phyloP scores from a whole-genome alignment of 1,139 yeast species.

The Diutina pseudorugosa region DNA sequence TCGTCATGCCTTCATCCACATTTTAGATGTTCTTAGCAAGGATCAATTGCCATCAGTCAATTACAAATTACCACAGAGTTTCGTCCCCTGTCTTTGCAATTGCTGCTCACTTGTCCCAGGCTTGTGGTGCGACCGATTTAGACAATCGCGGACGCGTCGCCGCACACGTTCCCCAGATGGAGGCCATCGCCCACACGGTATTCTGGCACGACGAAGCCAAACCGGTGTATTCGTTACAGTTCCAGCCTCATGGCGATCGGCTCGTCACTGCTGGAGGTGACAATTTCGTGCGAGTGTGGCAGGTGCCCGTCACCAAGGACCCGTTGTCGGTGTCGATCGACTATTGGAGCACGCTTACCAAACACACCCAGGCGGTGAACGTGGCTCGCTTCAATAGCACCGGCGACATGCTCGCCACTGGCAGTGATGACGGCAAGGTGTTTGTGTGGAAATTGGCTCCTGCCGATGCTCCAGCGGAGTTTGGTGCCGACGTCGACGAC shows the following conservation, averaged over 20 bases:
- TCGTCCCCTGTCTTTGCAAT: no score
- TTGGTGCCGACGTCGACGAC: conserved; percentile 35
- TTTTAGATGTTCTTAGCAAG: no score
- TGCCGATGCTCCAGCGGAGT: conserved; percentile 33
- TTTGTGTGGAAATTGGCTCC: conserved; percentile 65
- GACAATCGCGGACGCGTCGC: background rate
- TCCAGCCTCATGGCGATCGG: conserved; percentile 46
- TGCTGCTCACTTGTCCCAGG: no score
- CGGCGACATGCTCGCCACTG: conserved; percentile 67
- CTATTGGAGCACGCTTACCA: conserved; percentile 64
- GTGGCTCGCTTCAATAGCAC: conserved; percentile 68
- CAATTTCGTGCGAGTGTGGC: conserved; percentile 70
- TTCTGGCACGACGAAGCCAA: conserved; percentile 76
- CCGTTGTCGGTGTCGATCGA: conserved; percentile 26
- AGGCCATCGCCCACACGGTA: conserved; percentile 50
- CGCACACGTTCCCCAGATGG: conserved; percentile 20
- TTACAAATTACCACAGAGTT: no score
- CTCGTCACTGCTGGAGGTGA: conserved; percentile 94
- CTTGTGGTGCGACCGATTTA: no score
- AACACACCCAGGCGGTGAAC: conserved; percentile 92
- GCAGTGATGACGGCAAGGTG: conserved; percentile 90
- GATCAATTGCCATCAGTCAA: no score
- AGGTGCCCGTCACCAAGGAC: conserved; percentile 6
- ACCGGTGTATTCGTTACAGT: conserved; percentile 76
- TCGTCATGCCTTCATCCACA: no score